Evolutionary conservation across 805 yeast genomes (phyloP), one percentile per base, ranked within the genome.

Genomic region (Scheffersomyces stipitis): DNA sequence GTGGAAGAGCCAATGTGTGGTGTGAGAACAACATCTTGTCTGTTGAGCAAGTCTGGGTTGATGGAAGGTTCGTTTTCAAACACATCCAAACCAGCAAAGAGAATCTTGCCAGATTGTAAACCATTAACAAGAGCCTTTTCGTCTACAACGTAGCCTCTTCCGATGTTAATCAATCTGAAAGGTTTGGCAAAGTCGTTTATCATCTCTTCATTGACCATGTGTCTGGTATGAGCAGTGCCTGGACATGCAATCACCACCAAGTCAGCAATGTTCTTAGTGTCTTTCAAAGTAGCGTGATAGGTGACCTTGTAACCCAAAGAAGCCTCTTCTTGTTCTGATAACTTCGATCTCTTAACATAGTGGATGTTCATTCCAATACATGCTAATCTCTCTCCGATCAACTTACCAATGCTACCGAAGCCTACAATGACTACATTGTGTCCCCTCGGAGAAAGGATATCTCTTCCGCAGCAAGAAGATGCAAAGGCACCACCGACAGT

Each of bases 1-100:
- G 57, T 49, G 6, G 54, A 44, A 2, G 60, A 54, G 1, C 59
- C 61, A 12, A 52, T 34, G 34, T 56, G 61, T 16, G 61, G 61
- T 14, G 59, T 53, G 41, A 56, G 44, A 5, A 52, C 30, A 26
- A 55, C 60, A 32, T 56, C 61, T 14, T 45, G 41, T 31, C 61
- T 50, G 9, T 48, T 51, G 24, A 44, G 37, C 20, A 56, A 45
- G 4, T 32, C 58, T 10, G 51, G 51, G 28, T 45, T 44, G 5
- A 52, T 46, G 1, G 12, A 6, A 13, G 61, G 61, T 36, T 56
- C 61, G 20, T 46, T 33, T 28, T 56, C 61, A 33, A 46, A 56
- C 14, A 56, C 61, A 28, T 56, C 61, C 40, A 56, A 46, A 3
- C 59, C 61, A 1, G 61, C 61, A 38, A 53, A 56, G 22, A 45